These are phyloP conservation scores for Citrus sp. DNA, from an alignment of 345 rosid genomes.

Conservation along the genomic window DNA sequence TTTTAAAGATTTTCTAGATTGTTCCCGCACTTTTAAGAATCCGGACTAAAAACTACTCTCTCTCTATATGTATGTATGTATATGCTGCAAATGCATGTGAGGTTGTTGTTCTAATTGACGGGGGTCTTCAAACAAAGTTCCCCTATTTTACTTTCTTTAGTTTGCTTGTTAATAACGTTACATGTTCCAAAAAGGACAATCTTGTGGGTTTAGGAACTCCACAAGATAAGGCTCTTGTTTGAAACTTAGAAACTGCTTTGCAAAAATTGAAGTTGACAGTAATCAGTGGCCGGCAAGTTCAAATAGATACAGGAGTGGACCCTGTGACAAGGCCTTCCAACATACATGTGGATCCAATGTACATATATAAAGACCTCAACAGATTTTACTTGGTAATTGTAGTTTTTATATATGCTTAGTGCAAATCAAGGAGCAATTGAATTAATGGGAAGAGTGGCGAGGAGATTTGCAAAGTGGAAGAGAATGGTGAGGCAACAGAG, in stretches of 20 bases:
- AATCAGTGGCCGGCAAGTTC: conserved; percentile 38
- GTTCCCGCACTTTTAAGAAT: too few relatives aligned
- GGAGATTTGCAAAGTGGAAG: conserved; percentile 50
- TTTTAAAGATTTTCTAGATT: rapidly evolving
- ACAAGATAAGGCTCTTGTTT: conserved; percentile 35
- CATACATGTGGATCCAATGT: conserved; percentile 4
- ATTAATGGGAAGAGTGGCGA: conserved; percentile 28
- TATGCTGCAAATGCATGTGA: not conserved
- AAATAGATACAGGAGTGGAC: conserved; percentile 26
- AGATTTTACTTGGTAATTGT: not conserved
- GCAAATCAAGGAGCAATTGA: not conserved
- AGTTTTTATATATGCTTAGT: not conserved
- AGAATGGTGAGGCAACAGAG: conserved; percentile 58
- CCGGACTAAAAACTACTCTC: too few relatives aligned
- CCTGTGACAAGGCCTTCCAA: conserved; percentile 5
- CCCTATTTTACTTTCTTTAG: not conserved
- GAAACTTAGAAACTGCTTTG: conserved; percentile 12
- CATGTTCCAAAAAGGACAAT: conserved; percentile 14
- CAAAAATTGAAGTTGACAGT: not conserved
- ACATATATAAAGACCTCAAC: not conserved
- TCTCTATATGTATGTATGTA: too few relatives aligned
- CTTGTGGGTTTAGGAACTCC: conserved; percentile 21
- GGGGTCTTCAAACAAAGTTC: conserved; percentile 13
- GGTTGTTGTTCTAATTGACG: not conserved
- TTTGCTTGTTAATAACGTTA: not conserved